A percentile compares a stretch with the other conserved stretches of the same genome.
Conservation (phyloP, 2,329 filamentous ascomycete genomes). For the Fusarium falciforme region DNA sequence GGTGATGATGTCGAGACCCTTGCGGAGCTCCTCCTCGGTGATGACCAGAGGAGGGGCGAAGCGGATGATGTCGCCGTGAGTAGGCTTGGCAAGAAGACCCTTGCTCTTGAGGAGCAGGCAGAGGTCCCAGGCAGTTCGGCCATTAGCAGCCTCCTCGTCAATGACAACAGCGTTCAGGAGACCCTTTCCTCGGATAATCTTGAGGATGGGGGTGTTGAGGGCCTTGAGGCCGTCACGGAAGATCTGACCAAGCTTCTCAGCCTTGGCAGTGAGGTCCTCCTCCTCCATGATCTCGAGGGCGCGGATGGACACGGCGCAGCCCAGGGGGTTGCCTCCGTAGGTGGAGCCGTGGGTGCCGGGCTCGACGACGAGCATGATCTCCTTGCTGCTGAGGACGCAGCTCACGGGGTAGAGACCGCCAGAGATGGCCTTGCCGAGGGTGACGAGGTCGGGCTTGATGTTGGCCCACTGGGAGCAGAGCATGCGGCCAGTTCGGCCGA, state of each 20-base stretch:
- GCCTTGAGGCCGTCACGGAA: conserved; percentile 84
- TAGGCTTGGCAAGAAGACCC: conserved; percentile 95
- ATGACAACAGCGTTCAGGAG: conserved; percentile 96
- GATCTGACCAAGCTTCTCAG: conserved; percentile 81
- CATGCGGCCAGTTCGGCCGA: conserved; percentile 93
- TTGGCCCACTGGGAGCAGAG: conserved; percentile 94
- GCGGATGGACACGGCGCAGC: conserved; percentile 94
- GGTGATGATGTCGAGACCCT: conserved; percentile 82
- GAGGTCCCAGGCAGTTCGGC: conserved; percentile 93
- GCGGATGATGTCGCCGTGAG: conserved; percentile 97
- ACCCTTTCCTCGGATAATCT: conserved; percentile 88
- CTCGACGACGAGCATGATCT: conserved; percentile 96
- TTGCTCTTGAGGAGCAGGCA: conserved; percentile 96
- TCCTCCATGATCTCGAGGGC: conserved; percentile 95
- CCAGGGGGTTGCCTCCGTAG: conserved; percentile 97
- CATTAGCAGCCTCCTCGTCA: conserved; percentile 86
- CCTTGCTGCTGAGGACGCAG: conserved; percentile 86
- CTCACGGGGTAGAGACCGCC: conserved; percentile 99
- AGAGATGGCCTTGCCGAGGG: conserved; percentile 96
- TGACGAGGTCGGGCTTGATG: conserved; percentile 94
- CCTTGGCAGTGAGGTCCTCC: conserved; percentile 85
- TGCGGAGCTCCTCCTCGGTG: conserved; percentile 84
- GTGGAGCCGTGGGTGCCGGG: conserved; percentile 97
- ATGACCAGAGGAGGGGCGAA: conserved; percentile 97
- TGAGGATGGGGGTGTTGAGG: conserved; percentile 84